These are phyloP conservation scores for Metschnikowia aberdeeniae DNA, from an alignment of 805 yeast genomes.

Conservation along the genomic window DNA sequence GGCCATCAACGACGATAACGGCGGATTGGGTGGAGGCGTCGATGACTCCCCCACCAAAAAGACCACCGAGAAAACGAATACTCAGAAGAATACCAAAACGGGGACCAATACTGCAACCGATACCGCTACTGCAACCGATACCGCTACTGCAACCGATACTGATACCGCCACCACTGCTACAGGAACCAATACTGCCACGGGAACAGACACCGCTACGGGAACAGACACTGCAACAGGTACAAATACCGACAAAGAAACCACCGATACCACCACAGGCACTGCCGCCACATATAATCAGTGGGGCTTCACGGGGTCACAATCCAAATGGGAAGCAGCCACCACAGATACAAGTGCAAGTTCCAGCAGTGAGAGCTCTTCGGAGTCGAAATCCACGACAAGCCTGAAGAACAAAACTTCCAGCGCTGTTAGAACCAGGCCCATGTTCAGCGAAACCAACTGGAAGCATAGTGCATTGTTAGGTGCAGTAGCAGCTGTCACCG, in stretches of 20 bases:
- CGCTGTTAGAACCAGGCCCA: not conserved
- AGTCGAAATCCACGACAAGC: constrained; percentile 2
- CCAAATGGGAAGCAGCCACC: constrained; percentile 27
- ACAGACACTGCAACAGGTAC: constrained; percentile 5
- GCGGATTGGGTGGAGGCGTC: constrained; percentile 14
- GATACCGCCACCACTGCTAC: not conserved
- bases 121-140: constrained; percentile 1
- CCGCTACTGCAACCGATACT: constrained; percentile 5
- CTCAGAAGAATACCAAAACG: not conserved
- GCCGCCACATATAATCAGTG: constrained; percentile 33
- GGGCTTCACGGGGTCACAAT: constrained; percentile 41
- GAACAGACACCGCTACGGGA: not conserved
- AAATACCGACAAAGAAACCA: too few relatives aligned
- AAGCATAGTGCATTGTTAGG: constrained; percentile 8
- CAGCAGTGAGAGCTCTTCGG: constrained; percentile 4
- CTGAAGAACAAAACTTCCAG: constrained; percentile 6
- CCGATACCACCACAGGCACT: constrained; percentile 3
- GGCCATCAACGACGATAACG: constrained; percentile 9
- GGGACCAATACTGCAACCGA: not conserved
- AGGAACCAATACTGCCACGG: constrained; percentile 4
- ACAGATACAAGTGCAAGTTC: not conserved
- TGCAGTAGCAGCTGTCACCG: constrained; percentile 9
- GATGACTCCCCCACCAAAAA: not conserved
- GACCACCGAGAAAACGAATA: not conserved
- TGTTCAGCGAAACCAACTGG: constrained; percentile 6